Evolutionary conservation across 768 basidiomycete species (phyloP).

Genomic region (Boletus coccyginus): DNA sequence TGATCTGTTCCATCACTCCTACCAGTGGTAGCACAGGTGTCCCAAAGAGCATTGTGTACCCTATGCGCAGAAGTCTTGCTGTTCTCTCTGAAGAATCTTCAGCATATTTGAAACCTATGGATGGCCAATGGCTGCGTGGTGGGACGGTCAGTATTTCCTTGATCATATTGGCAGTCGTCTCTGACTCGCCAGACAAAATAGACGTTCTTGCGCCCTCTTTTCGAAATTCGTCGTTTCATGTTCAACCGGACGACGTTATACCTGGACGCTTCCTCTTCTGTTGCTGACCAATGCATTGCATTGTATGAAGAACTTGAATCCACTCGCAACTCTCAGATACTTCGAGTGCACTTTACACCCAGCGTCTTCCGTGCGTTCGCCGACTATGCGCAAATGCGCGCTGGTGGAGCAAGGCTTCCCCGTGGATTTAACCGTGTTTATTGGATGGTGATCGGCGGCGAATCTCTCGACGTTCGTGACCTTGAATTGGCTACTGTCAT

Average conservation of each 20-base stretch:
- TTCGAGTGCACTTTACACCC: slow-evolving; percentile 14
- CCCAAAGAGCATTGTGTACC: slow-evolving; percentile 17
- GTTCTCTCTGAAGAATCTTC: slow-evolving; percentile 16
- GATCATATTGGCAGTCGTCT: background rate
- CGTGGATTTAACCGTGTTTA: slow-evolving; percentile 18
- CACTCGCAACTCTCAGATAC: slow-evolving; percentile 11
- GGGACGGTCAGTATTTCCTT: slow-evolving; percentile 3
- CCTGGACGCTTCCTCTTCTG: slow-evolving; percentile 9
- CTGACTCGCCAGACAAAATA: slow-evolving; percentile 1
- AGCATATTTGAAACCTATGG: slow-evolving; percentile 4
- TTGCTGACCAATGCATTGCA: slow-evolving; percentile 8
- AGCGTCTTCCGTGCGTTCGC: slow-evolving; percentile 17
- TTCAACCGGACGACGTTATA: slow-evolving; percentile 15
- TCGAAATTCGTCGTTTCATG: slow-evolving; percentile 18
- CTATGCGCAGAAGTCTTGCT: slow-evolving; percentile 12
- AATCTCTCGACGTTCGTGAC: slow-evolving; percentile 8
- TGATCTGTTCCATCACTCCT: slow-evolving; percentile 12
- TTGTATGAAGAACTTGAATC: slow-evolving; percentile 12
- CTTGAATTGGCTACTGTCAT: slow-evolving; percentile 10
- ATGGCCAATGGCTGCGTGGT: slow-evolving; percentile 17
- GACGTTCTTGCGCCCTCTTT: slow-evolving; percentile 17
- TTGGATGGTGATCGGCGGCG: slow-evolving; percentile 16
- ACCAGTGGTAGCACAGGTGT: slow-evolving; percentile 27
- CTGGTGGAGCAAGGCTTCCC: slow-evolving; percentile 10
- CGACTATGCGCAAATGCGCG: slow-evolving; percentile 8